Percentiles rank a stretch among this genome's conserved stretches.
phyloP scores from a whole-genome alignment of 495 filamentous ascomycete species.

The Annulohypoxylon bovei region DNA sequence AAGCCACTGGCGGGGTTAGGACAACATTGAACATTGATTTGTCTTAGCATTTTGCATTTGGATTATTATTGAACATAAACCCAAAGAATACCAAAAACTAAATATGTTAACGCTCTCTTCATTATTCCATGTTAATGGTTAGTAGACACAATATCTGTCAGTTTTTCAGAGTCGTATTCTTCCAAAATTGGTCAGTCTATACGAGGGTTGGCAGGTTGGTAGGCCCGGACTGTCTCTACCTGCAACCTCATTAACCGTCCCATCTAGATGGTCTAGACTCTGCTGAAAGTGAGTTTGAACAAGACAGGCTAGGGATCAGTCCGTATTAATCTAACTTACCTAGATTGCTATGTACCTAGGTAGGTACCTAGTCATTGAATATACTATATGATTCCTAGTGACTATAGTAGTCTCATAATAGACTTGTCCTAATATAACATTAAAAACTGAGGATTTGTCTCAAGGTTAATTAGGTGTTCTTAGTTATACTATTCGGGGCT shows the following conservation, averaged over 20 bases:
- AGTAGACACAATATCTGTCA: neutral
- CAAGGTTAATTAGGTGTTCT: neutral
- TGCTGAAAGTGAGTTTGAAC: neutral
- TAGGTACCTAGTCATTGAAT: neutral
- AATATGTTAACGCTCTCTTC: too few relatives aligned
- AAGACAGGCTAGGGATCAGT: neutral
- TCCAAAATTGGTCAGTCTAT: neutral
- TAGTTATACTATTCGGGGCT: too few relatives aligned
- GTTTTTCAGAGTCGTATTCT: conserved; percentile 16
- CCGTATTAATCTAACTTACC: conserved; percentile 7
- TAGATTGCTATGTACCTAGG: neutral
- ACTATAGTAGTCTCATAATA: neutral
- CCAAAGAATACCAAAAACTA: too few relatives aligned
- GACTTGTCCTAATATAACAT: neutral
- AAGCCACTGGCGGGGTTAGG: conserved; percentile 6
- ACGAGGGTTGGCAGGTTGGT: conserved; percentile 16
- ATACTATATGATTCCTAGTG: neutral
- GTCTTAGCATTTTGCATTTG: neutral
- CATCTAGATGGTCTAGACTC: conserved; percentile 34
- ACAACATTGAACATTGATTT: too few relatives aligned
- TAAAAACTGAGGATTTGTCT: too few relatives aligned
- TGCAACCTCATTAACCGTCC: conserved; percentile 16
- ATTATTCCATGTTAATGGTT: neutral
- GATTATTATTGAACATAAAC: too few relatives aligned
- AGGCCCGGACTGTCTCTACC: neutral